Conservation (phyloP, 768 basidiomycete genomes). For the Albatrellus ellisii region DNA sequence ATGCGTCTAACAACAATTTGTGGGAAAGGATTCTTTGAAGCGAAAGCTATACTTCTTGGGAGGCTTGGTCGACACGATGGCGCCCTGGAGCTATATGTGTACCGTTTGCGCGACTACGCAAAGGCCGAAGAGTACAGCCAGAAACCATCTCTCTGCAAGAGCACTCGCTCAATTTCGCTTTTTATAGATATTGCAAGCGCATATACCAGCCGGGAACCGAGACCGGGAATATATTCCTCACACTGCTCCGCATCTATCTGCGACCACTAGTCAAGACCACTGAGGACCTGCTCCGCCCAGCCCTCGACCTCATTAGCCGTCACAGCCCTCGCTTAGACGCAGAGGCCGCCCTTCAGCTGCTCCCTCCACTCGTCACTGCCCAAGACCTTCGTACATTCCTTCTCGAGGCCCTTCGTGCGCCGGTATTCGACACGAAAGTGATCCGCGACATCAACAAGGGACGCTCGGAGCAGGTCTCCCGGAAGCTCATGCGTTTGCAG, state of each 20-base stretch:
- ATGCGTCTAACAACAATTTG: background rate
- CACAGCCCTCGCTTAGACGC: constrained; percentile 78
- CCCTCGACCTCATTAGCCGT: constrained; percentile 75
- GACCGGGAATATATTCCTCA: constrained; percentile 61
- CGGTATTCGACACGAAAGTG: constrained; percentile 56
- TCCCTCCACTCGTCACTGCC: constrained; percentile 85
- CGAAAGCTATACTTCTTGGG: constrained; percentile 83
- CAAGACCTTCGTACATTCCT: constrained; percentile 72
- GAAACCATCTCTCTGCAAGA: constrained; percentile 16
- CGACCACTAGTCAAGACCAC: constrained; percentile 44
- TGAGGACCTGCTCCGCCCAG: constrained; percentile 58
- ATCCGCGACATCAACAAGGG: constrained; percentile 59
- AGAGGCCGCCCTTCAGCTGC: constrained; percentile 66
- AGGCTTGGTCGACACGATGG: constrained; percentile 84
- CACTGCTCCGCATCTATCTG: constrained; percentile 79
- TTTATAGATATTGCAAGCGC: constrained; percentile 75
- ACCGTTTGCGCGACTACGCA: constrained; percentile 66
- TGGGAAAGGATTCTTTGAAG: constrained; percentile 86
- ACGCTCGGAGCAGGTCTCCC: constrained; percentile 65
- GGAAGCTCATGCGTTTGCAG: constrained; percentile 64
- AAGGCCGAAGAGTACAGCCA: constrained; percentile 95
- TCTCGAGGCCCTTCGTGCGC: constrained; percentile 50
- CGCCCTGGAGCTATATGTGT: constrained; percentile 91
- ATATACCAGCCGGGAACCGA: constrained; percentile 48
- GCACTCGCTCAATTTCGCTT: background rate